A percentile compares a stretch with the other conserved stretches of the same genome.
phyloP scores from a whole-genome alignment of 2,329 filamentous ascomycete genomes.

The Byssoonygena ceratinophila region DNA sequence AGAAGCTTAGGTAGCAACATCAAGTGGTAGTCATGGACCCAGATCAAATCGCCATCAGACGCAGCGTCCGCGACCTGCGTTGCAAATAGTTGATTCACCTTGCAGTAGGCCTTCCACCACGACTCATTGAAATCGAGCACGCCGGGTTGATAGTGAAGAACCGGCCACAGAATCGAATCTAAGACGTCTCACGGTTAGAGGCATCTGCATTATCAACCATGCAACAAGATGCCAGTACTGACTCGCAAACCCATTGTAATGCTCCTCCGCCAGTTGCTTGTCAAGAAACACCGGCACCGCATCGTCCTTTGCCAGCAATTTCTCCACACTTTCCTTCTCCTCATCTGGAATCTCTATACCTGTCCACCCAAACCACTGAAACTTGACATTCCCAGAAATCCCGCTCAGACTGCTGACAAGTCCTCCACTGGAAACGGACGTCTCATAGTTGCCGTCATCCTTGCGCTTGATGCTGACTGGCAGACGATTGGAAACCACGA shows the following conservation, averaged over 20 bases:
- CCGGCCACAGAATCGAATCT: constrained; percentile 93
- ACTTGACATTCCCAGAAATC: constrained; percentile 75
- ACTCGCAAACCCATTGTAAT: constrained; percentile 97
- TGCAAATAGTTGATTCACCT: constrained; percentile 85
- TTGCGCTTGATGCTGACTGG: constrained; percentile 83
- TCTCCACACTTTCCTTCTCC: constrained; percentile 58
- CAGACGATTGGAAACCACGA: constrained; percentile 82
- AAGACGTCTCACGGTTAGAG: not conserved
- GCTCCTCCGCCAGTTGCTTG: constrained; percentile 74
- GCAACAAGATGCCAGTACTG: constrained; percentile 26
- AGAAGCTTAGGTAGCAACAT: constrained; percentile 81
- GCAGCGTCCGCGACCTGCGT: constrained; percentile 79
- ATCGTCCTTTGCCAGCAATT: constrained; percentile 65
- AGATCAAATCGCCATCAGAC: constrained; percentile 81
- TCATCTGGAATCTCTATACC: constrained; percentile 73
- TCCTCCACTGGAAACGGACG: constrained; percentile 83
- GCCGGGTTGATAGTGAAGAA: constrained; percentile 92
- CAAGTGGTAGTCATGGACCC: constrained; percentile 91
- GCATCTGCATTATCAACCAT: not conserved
- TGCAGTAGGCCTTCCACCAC: constrained; percentile 85
- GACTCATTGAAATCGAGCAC: constrained; percentile 88
- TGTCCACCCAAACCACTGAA: constrained; percentile 96
- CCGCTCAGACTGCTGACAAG: constrained; percentile 83
- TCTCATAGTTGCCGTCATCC: constrained; percentile 71
- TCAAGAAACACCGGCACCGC: constrained; percentile 81